Base-by-base conservation (phyloP, 208 protist species). In the Plasmodiophora brassicae region DNA sequence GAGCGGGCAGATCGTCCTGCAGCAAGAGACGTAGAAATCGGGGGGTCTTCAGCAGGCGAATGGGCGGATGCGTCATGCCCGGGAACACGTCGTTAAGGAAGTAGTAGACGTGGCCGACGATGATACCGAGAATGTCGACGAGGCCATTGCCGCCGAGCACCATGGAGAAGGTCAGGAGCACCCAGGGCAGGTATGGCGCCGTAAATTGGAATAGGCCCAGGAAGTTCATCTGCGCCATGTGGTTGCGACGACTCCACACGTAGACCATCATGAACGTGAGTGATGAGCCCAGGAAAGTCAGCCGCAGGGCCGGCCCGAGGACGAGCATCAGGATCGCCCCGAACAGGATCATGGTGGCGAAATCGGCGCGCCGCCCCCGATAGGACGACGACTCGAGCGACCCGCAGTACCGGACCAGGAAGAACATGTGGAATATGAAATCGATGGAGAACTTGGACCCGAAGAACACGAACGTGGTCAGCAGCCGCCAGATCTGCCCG, bases 391-490 rank as follows among this genome's bases (percentile, higher is more conserved):
- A 92, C 87, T 96, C 94, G 1, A 96, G 87, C 57, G 91, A 87
- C 14, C 89, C 84, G 89, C 91, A 91, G 84, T 95, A 94, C 50
- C 92, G 91, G 32, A 95, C 91, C 91, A 96, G 87, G 91, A 96
- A 97, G 84, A 94, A 96, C 92, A 96, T 94, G 90, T 96, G 94
- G 84, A 97, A 95, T 38, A 96, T 20, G 85, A 96, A 96, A 87
- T 96, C 93, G 28, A 96, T 57, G n/a, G 88, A 89, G 35, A 95
- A 86, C 35, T 86, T n/a, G 28, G 93, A 94, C 39, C 94, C 95
- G 88, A 96, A 96, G 90, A 95, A 96, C 43, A 96, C 88, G 88
- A 97, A 96, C 45, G 91, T 95, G 32, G 95, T 96, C 0, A 96
- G 35, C 0, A 97, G 44, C 54, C 95, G 88, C 95, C 95, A 97